Percentiles rank a stretch among this genome's conserved stretches.
Conservation (phyloP, 139 green algal genomes). For the Coelastrella sp. region DNA sequence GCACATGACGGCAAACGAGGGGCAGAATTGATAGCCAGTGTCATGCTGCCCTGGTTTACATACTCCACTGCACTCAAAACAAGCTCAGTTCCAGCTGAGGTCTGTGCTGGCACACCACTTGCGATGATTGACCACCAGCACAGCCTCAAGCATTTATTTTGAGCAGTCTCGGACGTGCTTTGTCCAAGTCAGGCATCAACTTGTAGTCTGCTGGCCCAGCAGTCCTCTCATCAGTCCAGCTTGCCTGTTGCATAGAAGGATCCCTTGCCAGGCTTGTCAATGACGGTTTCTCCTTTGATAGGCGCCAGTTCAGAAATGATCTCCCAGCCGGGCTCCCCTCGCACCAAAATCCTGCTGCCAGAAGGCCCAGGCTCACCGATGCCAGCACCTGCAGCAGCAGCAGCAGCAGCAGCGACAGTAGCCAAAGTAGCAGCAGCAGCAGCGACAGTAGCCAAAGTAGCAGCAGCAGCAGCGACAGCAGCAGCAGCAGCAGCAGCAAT, state of each 20-base stretch:
- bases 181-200: too few species aligned
- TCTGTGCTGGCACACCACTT: too few species aligned
- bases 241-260: constrained; percentile 66
- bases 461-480: background rate
- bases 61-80: too few species aligned
- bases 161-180: too few species aligned
- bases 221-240: background rate
- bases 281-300: constrained; percentile 57
- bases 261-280: constrained; percentile 83
- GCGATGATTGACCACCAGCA: too few species aligned
- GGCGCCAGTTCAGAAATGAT: constrained; percentile 77
- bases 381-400: constrained; percentile 54
- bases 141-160: too few species aligned
- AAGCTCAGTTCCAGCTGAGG: too few species aligned
- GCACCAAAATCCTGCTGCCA: constrained; percentile 65
- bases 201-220: too few species aligned
- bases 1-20: constrained; percentile 40
- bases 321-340: constrained; percentile 73
- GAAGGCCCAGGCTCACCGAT: constrained; percentile 65
- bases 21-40: background rate
- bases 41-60: too few species aligned
- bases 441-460: background rate
- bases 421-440: background rate
- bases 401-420: background rate
- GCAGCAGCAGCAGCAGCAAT: background rate